Base-by-base conservation (phyloP, 2,329 filamentous ascomycete genomes). In the Metarhizium rileyi region DNA sequence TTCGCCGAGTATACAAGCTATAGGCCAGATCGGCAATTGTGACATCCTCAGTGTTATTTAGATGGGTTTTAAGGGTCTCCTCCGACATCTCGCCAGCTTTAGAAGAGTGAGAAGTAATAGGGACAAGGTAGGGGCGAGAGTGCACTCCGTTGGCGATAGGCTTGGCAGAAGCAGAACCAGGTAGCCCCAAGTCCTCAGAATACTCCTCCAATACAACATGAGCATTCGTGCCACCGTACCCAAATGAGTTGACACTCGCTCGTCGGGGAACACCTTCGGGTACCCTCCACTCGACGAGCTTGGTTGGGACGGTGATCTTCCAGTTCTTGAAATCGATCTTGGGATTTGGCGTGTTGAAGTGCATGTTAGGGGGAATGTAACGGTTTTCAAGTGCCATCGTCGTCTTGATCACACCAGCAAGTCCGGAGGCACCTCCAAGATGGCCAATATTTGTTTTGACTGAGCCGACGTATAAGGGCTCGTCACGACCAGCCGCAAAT, bases 211-310 rank as follows among this genome's bases (percentile, higher is more conserved):
- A 18, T 12, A 63, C 55, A 10, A 60, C 57, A 40, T 69, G 66
- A 3, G 57, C 59, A 46, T 70, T 70, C n/a, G 61, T 57, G 8
- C 68, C 67, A 3, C 68, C 68, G 48, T 59, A 65, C 0, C 68
- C 67, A 48, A 67, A 70, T 10, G 57, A 61, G 54, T 66, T 69
- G 23, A 70, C 57, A 43, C 58, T 63, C 23, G 25, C 41, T 2
- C 44, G 50, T 3, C 42, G 14, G 14, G 43, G 18, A 12, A 27
- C 46, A 2, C 53, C 52, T 18, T 22, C 45, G 16, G 52, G 51
- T 3, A 51, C 40, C 3, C 47, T 47, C 53, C 55, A 55, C 16
- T 28, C 45, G 1, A 48, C 48, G 3, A 46, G 18, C 12, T 46
- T 30, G 6, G 33, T 48, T 2, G 53, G 55, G 9, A 55, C 48